Conservation (phyloP, 371 early-diverging fungal genomes). For the Circinella umbellata region DNA sequence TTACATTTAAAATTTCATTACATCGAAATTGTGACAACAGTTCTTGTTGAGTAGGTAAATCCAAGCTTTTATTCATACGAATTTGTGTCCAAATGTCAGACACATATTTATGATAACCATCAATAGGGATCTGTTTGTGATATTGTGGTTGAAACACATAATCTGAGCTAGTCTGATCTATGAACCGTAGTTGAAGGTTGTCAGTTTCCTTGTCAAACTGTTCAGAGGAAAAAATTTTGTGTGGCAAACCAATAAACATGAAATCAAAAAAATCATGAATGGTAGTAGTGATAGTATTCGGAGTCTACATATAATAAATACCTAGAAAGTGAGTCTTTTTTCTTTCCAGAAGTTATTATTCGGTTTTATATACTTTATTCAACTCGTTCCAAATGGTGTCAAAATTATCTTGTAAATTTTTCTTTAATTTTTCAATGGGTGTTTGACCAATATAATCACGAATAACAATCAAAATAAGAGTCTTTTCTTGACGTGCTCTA, state of each 20-base stretch:
- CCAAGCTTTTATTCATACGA: conserved; percentile 91
- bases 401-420: conserved; percentile 82
- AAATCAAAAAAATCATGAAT: conserved; percentile 94
- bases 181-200: conserved; percentile 80
- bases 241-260: conserved; percentile 89
- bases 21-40: conserved; percentile 97
- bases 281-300: not conserved
- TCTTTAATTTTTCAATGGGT: conserved; percentile 80
- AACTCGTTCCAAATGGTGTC: conserved; percentile 91
- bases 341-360: too few relatives aligned
- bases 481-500: conserved; percentile 69
- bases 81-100: conserved; percentile 94
- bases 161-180: conserved; percentile 63
- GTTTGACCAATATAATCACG: conserved; percentile 80
- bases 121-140: conserved; percentile 93
- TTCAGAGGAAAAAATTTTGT: conserved; percentile 85
- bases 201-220: conserved; percentile 79
- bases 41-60: conserved; percentile 97
- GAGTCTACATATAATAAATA: too few relatives aligned
- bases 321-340: conserved; percentile 23
- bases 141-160: conserved; percentile 89
- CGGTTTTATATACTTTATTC: conserved; percentile 46
- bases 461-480: conserved; percentile 93
- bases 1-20: conserved; percentile 90
- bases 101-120: conserved; percentile 92